Conservation (phyloP, 345 rosid species). For the Nasturtium officinale region DNA sequence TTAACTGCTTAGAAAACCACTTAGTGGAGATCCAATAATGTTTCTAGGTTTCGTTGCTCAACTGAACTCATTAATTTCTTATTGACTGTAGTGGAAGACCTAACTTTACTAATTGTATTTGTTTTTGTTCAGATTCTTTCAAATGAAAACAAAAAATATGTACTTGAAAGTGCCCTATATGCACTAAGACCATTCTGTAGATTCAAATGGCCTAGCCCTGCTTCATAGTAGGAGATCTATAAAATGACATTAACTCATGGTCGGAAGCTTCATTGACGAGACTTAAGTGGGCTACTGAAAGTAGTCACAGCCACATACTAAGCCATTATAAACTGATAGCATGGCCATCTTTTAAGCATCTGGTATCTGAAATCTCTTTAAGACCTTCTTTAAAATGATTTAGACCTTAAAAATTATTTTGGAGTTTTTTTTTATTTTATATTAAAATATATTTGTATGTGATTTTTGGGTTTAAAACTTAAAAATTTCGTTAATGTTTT, state of each 20-base stretch:
- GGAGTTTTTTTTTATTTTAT: not conserved
- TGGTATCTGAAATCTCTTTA: not conserved
- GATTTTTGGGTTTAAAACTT: no score
- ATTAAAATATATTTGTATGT: no score
- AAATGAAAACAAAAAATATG: not conserved
- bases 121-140: not conserved
- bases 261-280: no score
- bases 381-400: no score
- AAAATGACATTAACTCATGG: not conserved
- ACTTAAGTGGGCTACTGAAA: no score
- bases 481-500: no score
- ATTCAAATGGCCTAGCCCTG: not conserved
- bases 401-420: not conserved
- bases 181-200: not conserved
- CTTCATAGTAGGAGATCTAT: not conserved
- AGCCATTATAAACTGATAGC: not conserved
- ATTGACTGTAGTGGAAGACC: not conserved
- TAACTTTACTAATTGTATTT: slow-evolving; percentile 1
- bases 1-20: slow-evolving; percentile 29
- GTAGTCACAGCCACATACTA: no score
- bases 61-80: no score
- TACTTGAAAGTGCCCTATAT: not conserved
- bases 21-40: not conserved
- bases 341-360: not conserved
- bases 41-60: not conserved